Evolutionary conservation across 2,329 filamentous ascomycete genomes (phyloP).

Genomic region (Trichophaea hybrida): DNA sequence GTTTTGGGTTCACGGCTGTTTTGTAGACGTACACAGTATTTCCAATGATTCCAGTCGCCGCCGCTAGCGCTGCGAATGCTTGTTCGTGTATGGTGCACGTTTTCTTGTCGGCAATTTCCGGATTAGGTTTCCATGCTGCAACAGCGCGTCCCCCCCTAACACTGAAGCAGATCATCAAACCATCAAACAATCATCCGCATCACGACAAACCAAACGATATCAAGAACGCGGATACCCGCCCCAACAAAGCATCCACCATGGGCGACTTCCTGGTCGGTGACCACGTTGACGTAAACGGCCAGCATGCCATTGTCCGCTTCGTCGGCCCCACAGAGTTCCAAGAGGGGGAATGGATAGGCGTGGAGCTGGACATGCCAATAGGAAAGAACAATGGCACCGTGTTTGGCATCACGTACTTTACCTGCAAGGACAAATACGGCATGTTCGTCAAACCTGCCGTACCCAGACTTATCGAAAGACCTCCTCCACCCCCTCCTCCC

Average conservation of each 20-base stretch:
- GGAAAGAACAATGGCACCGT: slow-evolving; percentile 95
- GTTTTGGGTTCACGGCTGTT: no score
- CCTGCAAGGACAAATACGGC: slow-evolving; percentile 54
- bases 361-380: slow-evolving; percentile 65
- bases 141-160: no score
- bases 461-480: slow-evolving; percentile 21
- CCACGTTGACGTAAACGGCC: slow-evolving; percentile 61
- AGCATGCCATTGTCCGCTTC: slow-evolving; percentile 64
- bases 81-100: no score
- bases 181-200: no score
- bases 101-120: no score
- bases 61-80: no score
- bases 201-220: no score
- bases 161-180: no score
- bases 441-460: slow-evolving; percentile 68
- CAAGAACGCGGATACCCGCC: neutral
- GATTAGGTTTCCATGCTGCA: no score
- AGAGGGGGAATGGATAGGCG: slow-evolving; percentile 71
- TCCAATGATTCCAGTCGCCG: no score
- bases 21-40: no score
- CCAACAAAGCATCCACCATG: neutral
- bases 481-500: slow-evolving; percentile 16
- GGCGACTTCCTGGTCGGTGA: slow-evolving; percentile 43
- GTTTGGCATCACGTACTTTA: slow-evolving; percentile 75
- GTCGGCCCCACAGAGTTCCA: slow-evolving; percentile 68